phyloP scores from a whole-genome alignment of 2,329 filamentous ascomycete genomes.

The Neospermospora avenae region DNA sequence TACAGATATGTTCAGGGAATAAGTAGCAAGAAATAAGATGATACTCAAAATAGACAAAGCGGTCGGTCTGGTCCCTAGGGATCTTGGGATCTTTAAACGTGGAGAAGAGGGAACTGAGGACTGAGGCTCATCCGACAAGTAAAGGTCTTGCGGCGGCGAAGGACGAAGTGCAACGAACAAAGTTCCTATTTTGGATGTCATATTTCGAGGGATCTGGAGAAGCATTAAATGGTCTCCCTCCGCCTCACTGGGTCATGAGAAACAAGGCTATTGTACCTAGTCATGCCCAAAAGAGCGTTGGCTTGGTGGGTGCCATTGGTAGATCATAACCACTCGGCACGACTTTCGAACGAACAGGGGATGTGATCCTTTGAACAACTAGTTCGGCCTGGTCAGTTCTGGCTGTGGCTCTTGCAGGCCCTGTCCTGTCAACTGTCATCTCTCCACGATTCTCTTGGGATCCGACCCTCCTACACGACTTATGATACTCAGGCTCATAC shows the following conservation, averaged over 20 bases:
- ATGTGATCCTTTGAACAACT: too few relatives aligned
- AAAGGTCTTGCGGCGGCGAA: constrained; percentile 15
- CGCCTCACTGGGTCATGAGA: constrained; percentile 28
- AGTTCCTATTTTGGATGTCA: constrained; percentile 32
- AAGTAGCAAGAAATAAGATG: constrained; percentile 3
- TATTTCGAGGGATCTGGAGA: constrained; percentile 28
- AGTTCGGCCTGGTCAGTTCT: too few relatives aligned
- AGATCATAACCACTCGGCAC: constrained; percentile 14
- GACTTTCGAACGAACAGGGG: constrained; percentile 10
- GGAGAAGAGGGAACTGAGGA: constrained; percentile 23
- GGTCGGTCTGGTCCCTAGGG: constrained; percentile 13
- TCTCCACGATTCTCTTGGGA: too few relatives aligned
- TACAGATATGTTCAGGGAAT: constrained; percentile 27
- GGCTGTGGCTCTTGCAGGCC: too few relatives aligned
- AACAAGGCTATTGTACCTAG: constrained; percentile 29
- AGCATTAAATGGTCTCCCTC: constrained; percentile 30
- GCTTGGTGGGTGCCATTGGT: constrained; percentile 14
- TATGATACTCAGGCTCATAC: too few relatives aligned
- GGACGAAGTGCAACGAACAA: constrained; percentile 18
- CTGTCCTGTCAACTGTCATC: too few relatives aligned
- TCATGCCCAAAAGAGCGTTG: constrained; percentile 8
- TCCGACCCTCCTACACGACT: too few relatives aligned
- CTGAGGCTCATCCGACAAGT: constrained; percentile 20
- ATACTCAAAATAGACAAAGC: constrained; percentile 29
- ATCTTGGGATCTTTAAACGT: constrained; percentile 25